Percentiles rank a stretch among this genome's conserved stretches.
Evolutionary conservation across 805 yeast genomes (phyloP).

Genomic region (Hanseniaspora vineae): DNA sequence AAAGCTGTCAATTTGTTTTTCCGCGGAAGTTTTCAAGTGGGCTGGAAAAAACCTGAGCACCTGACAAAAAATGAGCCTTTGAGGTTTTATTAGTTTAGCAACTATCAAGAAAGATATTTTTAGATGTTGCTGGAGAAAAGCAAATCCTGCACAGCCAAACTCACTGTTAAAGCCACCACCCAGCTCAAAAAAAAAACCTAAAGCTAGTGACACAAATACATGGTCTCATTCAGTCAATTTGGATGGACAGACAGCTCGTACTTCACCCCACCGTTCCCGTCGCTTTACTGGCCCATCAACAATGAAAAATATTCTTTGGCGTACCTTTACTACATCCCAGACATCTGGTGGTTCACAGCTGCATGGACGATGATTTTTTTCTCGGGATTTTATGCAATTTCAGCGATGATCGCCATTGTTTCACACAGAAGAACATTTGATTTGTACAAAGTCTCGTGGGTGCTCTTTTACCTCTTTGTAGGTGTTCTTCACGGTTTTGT

Average conservation of each 20-base stretch:
- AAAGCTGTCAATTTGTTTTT: no score
- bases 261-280: constrained; percentile 66
- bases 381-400: constrained; percentile 44
- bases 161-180: neutral
- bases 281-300: constrained; percentile 57
- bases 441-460: neutral
- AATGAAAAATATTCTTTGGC: constrained; percentile 28
- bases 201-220: neutral
- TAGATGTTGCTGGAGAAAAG: no score
- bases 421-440: constrained; percentile 19
- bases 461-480: constrained; percentile 33
- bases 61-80: no score
- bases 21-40: no score
- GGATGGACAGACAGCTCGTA: constrained; percentile 25
- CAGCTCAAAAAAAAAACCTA: neutral
- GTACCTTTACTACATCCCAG: constrained; percentile 54
- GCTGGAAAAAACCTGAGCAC: no score
- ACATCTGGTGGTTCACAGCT: constrained; percentile 77
- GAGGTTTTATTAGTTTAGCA: no score
- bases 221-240: neutral
- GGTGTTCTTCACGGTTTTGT: constrained; percentile 56
- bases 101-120: no score
- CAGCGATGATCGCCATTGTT: constrained; percentile 35
- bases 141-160: no score
- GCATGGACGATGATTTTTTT: constrained; percentile 68